phyloP scores from a whole-genome alignment of 139 green algal species.

The Mesotaenium endlicherianum region DNA sequence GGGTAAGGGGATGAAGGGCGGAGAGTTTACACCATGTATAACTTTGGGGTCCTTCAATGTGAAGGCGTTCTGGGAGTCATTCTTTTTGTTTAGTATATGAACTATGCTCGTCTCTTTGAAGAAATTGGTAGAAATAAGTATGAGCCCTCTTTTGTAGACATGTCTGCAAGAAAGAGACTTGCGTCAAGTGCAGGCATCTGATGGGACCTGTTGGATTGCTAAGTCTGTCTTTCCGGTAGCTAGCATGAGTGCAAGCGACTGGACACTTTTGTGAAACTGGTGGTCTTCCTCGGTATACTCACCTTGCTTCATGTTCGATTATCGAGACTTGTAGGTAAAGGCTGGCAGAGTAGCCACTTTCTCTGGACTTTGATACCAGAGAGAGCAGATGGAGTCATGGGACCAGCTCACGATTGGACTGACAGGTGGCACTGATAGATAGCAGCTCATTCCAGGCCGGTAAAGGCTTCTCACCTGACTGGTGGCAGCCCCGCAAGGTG shows the following conservation, averaged over 20 bases:
- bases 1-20: conserved; percentile 52
- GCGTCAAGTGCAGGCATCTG: neutral
- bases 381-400: neutral
- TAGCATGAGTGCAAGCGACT: too few species aligned
- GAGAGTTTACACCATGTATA: neutral
- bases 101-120: too few species aligned
- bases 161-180: neutral
- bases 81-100: too few species aligned
- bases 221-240: too few species aligned
- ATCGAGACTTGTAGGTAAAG: too few species aligned
- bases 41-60: neutral
- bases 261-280: too few species aligned
- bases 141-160: too few species aligned
- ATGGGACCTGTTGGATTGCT: too few species aligned
- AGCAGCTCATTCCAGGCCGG: neutral
- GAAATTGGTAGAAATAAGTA: too few species aligned
- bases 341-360: too few species aligned
- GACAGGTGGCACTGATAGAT: neutral
- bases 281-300: too few species aligned
- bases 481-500: neutral
- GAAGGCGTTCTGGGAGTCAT: neutral
- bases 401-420: neutral
- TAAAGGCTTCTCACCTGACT: neutral
- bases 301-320: too few species aligned
- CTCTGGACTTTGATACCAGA: neutral